Conservation (phyloP, 371 early-diverging fungal species). For the Fennellomyces sp. region DNA sequence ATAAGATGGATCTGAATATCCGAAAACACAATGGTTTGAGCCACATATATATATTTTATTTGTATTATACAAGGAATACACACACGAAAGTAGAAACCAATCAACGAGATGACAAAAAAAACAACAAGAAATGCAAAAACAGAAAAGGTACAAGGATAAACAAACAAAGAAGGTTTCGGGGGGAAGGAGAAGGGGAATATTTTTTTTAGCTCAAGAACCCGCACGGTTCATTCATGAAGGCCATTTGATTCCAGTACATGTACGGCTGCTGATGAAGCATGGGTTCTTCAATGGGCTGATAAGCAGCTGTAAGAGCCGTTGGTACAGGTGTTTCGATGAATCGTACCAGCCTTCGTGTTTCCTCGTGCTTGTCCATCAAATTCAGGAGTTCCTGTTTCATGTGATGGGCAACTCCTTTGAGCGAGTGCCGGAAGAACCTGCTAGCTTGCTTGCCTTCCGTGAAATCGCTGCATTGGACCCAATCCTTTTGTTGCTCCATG, state of each 20-base stretch:
- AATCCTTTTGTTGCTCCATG: conserved; percentile 53
- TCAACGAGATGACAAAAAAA: too few species aligned
- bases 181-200: neutral
- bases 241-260: conserved; percentile 5
- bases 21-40: too few species aligned
- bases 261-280: neutral
- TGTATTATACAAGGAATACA: too few species aligned
- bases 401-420: conserved; percentile 57
- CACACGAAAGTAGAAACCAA: too few species aligned
- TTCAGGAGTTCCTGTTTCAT: conserved; percentile 54
- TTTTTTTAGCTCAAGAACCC: neutral
- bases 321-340: conserved; percentile 25
- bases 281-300: conserved; percentile 1
- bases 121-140: too few species aligned
- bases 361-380: conserved; percentile 36
- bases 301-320: neutral
- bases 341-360: conserved; percentile 41
- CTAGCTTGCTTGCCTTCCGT: conserved; percentile 77
- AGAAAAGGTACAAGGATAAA: too few species aligned
- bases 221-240: neutral
- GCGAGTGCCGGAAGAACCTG: conserved; percentile 62
- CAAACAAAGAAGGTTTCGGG: too few species aligned
- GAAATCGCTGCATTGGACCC: conserved; percentile 78
- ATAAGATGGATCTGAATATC: too few species aligned
- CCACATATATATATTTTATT: too few species aligned